Evolutionary conservation across 139 green algal species (phyloP).

Genomic region (Tetratostichococcus sp.): DNA sequence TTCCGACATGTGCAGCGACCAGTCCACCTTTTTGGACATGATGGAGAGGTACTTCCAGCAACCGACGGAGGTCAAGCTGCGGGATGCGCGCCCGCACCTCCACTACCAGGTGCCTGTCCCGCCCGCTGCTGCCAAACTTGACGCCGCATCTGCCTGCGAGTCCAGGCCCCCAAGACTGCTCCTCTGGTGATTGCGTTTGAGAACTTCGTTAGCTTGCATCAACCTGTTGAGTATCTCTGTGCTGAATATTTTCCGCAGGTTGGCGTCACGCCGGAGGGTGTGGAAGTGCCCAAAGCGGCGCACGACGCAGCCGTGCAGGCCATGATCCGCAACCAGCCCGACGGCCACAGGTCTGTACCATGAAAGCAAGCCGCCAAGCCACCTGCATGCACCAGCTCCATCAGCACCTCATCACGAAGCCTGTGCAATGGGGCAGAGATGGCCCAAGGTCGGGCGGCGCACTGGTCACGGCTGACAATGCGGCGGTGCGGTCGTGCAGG

Average conservation of each 20-base stretch:
- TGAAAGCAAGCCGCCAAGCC: no score
- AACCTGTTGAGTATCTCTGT: no score
- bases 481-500: background rate
- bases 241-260: conserved; percentile 59
- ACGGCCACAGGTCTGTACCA: conserved; percentile 27
- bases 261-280: conserved; percentile 76
- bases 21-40: conserved; percentile 73
- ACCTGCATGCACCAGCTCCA: no score
- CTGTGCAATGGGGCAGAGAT: no score
- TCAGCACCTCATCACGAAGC: no score
- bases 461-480: no score
- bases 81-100: conserved; percentile 61
- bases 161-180: no score
- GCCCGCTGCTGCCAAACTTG: no score
- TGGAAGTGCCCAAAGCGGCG: conserved; percentile 69
- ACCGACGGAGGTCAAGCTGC: conserved; percentile 48
- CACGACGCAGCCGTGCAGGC: conserved; percentile 37
- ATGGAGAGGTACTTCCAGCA: conserved; percentile 86
- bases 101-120: conserved; percentile 67
- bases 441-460: no score
- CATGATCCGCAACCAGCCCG: conserved; percentile 27
- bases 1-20: conserved; percentile 31
- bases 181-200: no score
- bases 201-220: background rate
- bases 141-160: no score